Percentiles rank a stretch among this genome's conserved stretches.
Conservation (phyloP, 148 eudicot genomes). For the Persicaria tinctoria region DNA sequence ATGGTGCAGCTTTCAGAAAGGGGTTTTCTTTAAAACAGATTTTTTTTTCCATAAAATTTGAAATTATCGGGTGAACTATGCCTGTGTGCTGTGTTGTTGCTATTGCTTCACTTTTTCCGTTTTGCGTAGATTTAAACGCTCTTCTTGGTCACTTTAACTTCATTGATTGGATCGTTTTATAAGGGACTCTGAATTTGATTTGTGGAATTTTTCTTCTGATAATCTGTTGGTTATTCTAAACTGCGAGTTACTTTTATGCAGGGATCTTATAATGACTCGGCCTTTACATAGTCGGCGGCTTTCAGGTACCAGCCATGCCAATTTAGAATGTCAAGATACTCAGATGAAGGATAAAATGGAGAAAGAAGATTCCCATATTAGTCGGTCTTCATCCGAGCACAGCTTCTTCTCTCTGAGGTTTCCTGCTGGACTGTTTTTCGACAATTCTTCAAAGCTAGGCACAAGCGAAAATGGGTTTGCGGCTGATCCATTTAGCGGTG, state of each 20-base stretch:
- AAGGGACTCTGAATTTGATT: background rate
- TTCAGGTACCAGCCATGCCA: constrained; percentile 46
- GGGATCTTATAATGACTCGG: constrained; percentile 57
- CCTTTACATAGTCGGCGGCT: constrained; percentile 74
- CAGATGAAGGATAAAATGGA: constrained; percentile 75
- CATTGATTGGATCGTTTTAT: background rate
- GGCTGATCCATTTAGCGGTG: constrained; percentile 40
- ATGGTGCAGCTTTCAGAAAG: no score
- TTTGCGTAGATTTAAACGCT: background rate
- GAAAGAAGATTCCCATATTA: constrained; percentile 57
- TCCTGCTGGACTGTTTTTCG: background rate
- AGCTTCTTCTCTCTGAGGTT: background rate
- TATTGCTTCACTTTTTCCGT: background rate
- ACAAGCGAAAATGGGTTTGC: constrained; percentile 49
- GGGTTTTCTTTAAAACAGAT: no score
- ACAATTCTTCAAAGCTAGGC: constrained; percentile 38
- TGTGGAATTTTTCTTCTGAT: background rate
- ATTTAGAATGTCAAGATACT: constrained; percentile 54
- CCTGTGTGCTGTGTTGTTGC: background rate
- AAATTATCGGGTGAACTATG: background rate
- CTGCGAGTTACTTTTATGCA: constrained; percentile 2
- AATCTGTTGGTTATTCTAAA: background rate
- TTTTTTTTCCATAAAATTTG: no score
- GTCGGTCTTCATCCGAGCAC: constrained; percentile 38
- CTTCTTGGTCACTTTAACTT: background rate